Conservation (phyloP, 2,329 filamentous ascomycete genomes). For the Colletotrichum gloeosporioides region DNA sequence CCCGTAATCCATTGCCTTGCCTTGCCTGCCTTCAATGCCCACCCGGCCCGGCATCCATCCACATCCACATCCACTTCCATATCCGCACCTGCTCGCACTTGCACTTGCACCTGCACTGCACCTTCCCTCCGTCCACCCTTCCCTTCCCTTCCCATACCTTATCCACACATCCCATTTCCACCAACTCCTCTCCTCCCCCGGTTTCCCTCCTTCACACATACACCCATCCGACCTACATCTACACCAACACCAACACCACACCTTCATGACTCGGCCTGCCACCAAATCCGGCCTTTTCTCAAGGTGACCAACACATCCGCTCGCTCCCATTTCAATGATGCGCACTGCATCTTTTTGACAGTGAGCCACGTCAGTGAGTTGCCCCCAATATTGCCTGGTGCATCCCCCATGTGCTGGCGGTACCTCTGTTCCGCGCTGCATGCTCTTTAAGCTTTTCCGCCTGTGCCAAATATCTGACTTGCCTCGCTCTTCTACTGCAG, state of each 20-base stretch:
- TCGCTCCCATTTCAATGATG: neutral
- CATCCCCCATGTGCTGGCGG: neutral
- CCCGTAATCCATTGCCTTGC: neutral
- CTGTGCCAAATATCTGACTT: constrained; percentile 15
- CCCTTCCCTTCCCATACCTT: neutral
- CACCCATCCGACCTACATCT: neutral
- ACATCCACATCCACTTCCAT: neutral
- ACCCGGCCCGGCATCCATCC: neutral
- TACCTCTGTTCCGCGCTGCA: neutral
- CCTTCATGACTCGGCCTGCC: constrained; percentile 10
- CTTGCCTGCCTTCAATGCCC: neutral
- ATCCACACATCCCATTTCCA: constrained; percentile 20
- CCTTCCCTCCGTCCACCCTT: neutral
- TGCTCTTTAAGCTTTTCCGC: neutral
- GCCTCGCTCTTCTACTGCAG: neutral
- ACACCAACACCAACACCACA: neutral
- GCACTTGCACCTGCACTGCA: neutral
- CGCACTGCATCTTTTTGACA: neutral
- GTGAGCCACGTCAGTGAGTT: constrained; percentile 1
- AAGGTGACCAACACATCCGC: neutral
- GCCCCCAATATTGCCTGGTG: neutral
- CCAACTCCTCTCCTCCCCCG: constrained; percentile 8
- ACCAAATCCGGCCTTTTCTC: neutral
- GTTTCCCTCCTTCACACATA: constrained; percentile 3
- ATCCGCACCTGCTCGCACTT: neutral